These are phyloP conservation scores for Miamiensis avidus DNA, from an alignment of 169 alveolate species.

Conservation along the genomic window DNA sequence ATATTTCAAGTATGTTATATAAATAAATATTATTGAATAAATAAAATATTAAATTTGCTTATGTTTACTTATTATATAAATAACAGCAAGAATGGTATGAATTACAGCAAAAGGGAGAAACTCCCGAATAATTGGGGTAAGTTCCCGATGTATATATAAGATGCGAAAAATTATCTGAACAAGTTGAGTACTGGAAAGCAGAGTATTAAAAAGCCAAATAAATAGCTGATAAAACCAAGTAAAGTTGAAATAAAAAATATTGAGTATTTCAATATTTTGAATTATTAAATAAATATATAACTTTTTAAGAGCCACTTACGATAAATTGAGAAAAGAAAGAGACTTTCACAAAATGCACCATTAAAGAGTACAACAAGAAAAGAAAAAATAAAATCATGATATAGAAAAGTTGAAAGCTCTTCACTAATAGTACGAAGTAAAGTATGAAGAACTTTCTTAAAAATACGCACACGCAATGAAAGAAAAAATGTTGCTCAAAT, in stretches of 20 bases:
- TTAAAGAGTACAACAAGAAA: constrained; percentile 86
- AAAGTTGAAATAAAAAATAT: background rate
- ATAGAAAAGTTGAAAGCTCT: constrained; percentile 82
- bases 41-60: background rate
- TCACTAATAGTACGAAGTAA: constrained; percentile 85
- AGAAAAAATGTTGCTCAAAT: constrained; percentile 88
- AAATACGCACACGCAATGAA: constrained; percentile 82
- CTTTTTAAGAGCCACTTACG: constrained; percentile 71
- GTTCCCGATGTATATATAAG: constrained; percentile 83
- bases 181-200: constrained; percentile 68
- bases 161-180: constrained; percentile 81
- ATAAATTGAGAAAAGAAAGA: constrained; percentile 87
- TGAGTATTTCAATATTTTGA: background rate
- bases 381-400: constrained; percentile 79
- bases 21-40: background rate
- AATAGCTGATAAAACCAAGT: constrained; percentile 85
- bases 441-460: constrained; percentile 82
- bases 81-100: constrained; percentile 85
- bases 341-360: constrained; percentile 91
- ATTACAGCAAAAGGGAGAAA: constrained; percentile 74
- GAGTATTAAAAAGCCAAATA: constrained; percentile 87
- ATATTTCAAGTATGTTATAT: constrained; percentile 72
- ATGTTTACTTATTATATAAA: background rate
- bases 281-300: background rate
- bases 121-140: constrained; percentile 62